A percentile compares a stretch with the other conserved stretches of the same genome.
Evolutionary conservation across 2,329 filamentous ascomycete genomes (phyloP).

Genomic region (Fusarium goolgardi): DNA sequence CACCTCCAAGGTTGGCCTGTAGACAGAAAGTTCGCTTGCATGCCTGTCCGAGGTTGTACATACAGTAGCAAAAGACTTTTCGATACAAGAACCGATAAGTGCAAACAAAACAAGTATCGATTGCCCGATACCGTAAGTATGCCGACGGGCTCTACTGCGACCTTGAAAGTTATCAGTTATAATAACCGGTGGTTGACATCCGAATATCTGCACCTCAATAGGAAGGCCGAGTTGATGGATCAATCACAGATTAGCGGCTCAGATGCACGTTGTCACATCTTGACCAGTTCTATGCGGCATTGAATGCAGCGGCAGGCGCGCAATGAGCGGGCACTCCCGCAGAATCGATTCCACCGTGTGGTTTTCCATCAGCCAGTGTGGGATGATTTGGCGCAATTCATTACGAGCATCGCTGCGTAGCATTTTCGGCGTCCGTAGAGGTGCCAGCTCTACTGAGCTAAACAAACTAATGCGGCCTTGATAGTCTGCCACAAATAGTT

Average conservation of each 20-base stretch:
- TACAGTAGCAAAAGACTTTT: neutral
- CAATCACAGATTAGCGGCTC: slow-evolving; percentile 20
- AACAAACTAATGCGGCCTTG: slow-evolving; percentile 31
- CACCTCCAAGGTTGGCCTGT: slow-evolving; percentile 10
- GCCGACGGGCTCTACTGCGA: slow-evolving; percentile 15
- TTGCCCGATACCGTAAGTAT: slow-evolving; percentile 12
- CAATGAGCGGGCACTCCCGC: slow-evolving; percentile 46
- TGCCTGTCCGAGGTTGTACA: neutral
- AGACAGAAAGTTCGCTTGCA: slow-evolving; percentile 11
- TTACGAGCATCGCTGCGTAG: slow-evolving; percentile 25
- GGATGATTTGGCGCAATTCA: slow-evolving; percentile 36
- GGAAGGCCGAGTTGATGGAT: slow-evolving; percentile 36
- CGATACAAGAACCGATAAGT: slow-evolving; percentile 6
- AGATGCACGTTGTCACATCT: slow-evolving; percentile 32
- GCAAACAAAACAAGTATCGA: slow-evolving; percentile 8
- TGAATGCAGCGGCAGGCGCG: slow-evolving; percentile 45
- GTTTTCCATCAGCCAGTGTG: slow-evolving; percentile 32
- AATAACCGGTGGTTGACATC: slow-evolving; percentile 23
- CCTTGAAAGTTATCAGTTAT: slow-evolving; percentile 8
- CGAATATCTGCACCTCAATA: slow-evolving; percentile 36
- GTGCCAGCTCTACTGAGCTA: slow-evolving; percentile 22
- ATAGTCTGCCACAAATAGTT: slow-evolving; percentile 31
- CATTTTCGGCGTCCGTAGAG: slow-evolving; percentile 13
- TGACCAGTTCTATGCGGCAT: slow-evolving; percentile 31
- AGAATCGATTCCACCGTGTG: slow-evolving; percentile 35